Evolutionary conservation across 176 grass and related monocot species (phyloP), one percentile per base, ranked within the genome.

Genomic region (Metroxylon sagu): DNA sequence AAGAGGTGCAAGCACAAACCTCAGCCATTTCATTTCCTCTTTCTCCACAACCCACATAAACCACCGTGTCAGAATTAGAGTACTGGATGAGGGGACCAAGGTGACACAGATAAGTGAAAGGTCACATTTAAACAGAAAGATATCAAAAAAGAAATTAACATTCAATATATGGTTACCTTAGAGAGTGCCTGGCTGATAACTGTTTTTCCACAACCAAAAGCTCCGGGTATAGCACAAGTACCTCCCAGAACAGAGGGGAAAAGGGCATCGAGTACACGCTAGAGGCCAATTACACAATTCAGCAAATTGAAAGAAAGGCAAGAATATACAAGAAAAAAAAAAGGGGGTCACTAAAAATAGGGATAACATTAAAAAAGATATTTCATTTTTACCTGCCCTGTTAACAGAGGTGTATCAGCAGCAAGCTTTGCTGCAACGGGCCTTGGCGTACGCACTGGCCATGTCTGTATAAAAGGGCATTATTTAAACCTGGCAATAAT

Each of bases 141-240:
- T 28, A 60, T 1, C 7, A 56, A 49, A 43, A 79, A 52, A 74
- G 69, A 54, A 49, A 5, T 14, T 19, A 21, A 69, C 51, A 21
- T 52, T 31, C 52, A n/a, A 61, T 27, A 15, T 17, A 25, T 67
- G 15, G 50, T 74, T 19, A 95, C 90, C 90, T 95, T 95, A 18
- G 90, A 95, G 68, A 95, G 90, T 66, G 90, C 90, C 70, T 95
- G 85, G 71, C 85, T 95, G 75, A 95, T 95, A 70, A 95, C 85
- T 80, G 90, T 95, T 83, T 95, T 95, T 59, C 90, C 82, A 56
- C 90, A 95, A 55, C 90, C 90, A 86, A 95, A 89, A 54, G 85
- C 90, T 72, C 90, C 90, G 64, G 85, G 85, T 78, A 92, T 92
- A 71, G 79, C 88, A 72, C 88, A 92, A 61, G 88, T 92, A n/a